Base-by-base conservation (phyloP, 257 asterid species). In the Apocynum venetum region DNA sequence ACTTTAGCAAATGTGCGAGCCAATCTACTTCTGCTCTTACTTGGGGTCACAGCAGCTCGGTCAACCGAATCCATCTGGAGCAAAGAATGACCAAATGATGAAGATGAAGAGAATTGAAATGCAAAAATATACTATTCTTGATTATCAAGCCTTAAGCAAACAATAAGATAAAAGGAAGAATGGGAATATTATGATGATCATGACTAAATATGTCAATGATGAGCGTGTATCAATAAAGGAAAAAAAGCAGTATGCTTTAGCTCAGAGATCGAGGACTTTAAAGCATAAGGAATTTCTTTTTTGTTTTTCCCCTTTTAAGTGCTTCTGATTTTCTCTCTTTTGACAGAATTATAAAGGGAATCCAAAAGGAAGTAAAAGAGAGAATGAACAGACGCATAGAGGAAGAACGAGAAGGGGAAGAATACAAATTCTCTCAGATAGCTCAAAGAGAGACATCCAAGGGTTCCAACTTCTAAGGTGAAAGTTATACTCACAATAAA, bases 1-100 rank as follows among this genome's bases (percentile, higher is more conserved):
- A 90, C 91, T 88, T 93, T 94, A n/a, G 97, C 89, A 25, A 94
- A 74, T 1, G 95, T 77, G 15, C 94, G 90, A 0, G 91, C 91
- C 76, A 91, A 74, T 48, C 86, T 84, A 55, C 88, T 81, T 90
- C 84, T 92, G 48, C 82, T 83, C 4, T 86, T 92, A 49, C 76
- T 82, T 1, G 89, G 87, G 5, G 92, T 86, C n/a, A 81, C 86
- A 0, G 79, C 76, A 52, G 94, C 80, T 15, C 72, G 88, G 36
- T 85, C 74, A 9, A 86, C 86, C 1, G 92, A 84, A 73, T 89
- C 97, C 97, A 91, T 92, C 94, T 90, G 91, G 78, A 82, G 67
- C 82, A 78, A 40, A 86, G 74, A 59, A 63, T 46, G 25, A 60
- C 51, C 51, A 72, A 71, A 74, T 40, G 40, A 53, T 56, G 55